A percentile compares a stretch with the other conserved stretches of the same genome.
These are phyloP conservation scores for Trametes punicea DNA, from an alignment of 768 basidiomycete genomes.

Conservation along the genomic window DNA sequence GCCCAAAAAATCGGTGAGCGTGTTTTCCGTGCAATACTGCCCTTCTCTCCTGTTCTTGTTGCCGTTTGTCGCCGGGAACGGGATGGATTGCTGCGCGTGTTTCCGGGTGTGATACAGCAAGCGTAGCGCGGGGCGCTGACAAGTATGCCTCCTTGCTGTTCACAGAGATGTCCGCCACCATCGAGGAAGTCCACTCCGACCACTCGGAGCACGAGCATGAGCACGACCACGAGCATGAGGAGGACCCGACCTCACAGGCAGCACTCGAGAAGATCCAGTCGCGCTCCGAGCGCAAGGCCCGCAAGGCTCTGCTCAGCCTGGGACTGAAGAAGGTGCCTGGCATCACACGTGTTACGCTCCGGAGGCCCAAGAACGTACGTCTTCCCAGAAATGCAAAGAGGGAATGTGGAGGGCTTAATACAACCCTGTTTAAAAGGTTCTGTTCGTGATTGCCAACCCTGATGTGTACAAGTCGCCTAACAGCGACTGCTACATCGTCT, in stretches of 20 bases:
- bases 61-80: background rate
- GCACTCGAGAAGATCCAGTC: constrained; percentile 93
- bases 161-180: constrained; percentile 70
- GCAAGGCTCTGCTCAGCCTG: constrained; percentile 87
- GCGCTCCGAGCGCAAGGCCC: constrained; percentile 90
- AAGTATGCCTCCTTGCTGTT: background rate
- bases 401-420: background rate
- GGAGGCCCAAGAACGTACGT: constrained; percentile 90
- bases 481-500: constrained; percentile 98
- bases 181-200: constrained; percentile 82
- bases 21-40: background rate
- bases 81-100: constrained; percentile 31
- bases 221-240: constrained; percentile 59
- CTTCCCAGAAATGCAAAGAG: background rate
- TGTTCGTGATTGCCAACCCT: constrained; percentile 89
- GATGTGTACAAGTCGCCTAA: constrained; percentile 98
- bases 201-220: constrained; percentile 58
- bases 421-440: constrained; percentile 47
- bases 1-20: constrained; percentile 27
- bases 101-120: constrained; percentile 32
- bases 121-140: constrained; percentile 23
- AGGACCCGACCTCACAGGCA: constrained; percentile 80
- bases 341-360: constrained; percentile 93
- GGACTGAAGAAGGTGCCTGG: constrained; percentile 90
- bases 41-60: background rate